Evolutionary conservation across 176 grass and related monocot species (phyloP), one percentile per base, ranked within the genome.

Genomic region (Pharus latifolius): DNA sequence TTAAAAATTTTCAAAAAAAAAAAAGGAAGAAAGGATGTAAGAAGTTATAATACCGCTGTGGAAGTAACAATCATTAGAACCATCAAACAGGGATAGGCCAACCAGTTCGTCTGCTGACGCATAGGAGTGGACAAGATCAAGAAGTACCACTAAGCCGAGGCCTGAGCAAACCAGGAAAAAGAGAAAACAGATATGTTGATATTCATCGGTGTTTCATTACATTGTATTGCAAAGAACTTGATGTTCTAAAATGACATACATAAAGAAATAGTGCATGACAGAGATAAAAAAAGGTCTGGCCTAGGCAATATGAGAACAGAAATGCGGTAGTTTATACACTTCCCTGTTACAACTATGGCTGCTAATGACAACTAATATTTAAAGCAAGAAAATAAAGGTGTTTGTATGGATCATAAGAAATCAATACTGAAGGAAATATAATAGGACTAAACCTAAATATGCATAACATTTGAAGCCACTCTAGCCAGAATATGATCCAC

Each of bases 71-170:
- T 97, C 89, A 67, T 92, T 97, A 30, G 89, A 92, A 22, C 93
- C 93, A 90, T 97, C 93, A 82, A 87, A 97, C 46, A 97, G 93
- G 45, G 93, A 89, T 75, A 97, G 87, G 20, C 93, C 93, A 55
- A 84, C 86, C 69, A 76, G 60, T 75, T 92, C 93, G 73, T 97
- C 93, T 46, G 89, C 80, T 22, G 93, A 97, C 56, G 93, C 93
- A 87, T 97, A 97, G 6, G 93, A 97, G 82, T 97, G 93, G 26
- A 87, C 77, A 80, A 97, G 81, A 84, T 97, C 93, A 78, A 97
- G 72, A 78, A 92, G 75, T n/a, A 97, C 86, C 65, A 87, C 59
- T 60, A 97, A 87, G 40, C 89, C 93, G 37, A 92, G 89, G 45
- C 89, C 92, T 96, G 71, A 65, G 22, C 41, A 80, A 70, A 33